These are phyloP conservation scores for Botryotinia convoluta DNA, from an alignment of 2,329 filamentous ascomycete species.

Conservation along the genomic window DNA sequence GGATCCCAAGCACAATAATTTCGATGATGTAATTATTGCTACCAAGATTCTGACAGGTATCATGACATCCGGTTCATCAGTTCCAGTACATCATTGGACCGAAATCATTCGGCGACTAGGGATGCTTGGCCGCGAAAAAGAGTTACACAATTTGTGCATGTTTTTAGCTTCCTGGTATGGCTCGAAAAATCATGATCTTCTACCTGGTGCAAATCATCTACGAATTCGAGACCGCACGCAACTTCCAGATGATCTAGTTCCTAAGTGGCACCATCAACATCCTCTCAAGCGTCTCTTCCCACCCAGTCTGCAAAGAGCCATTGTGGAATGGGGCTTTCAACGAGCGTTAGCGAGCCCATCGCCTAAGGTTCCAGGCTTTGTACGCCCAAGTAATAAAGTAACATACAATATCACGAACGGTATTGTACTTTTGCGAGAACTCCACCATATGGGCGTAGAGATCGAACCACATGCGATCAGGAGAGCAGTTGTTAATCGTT, in stretches of 20 bases:
- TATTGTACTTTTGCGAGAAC: slow-evolving; percentile 31
- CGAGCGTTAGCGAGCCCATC: slow-evolving; percentile 21
- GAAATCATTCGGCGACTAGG: slow-evolving; percentile 59
- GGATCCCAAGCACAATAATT: not conserved
- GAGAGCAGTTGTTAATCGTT: slow-evolving; percentile 31
- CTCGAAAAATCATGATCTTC: slow-evolving; percentile 6
- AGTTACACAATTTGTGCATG: slow-evolving; percentile 52
- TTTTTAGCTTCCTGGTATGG: slow-evolving; percentile 45
- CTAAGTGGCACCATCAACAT: slow-evolving; percentile 31
- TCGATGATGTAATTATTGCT: slow-evolving; percentile 39
- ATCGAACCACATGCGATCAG: slow-evolving; percentile 24
- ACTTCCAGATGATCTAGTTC: slow-evolving; percentile 22
- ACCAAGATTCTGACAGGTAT: slow-evolving; percentile 49
- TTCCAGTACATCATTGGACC: slow-evolving; percentile 49
- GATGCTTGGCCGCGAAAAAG: slow-evolving; percentile 51
- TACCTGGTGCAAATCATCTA: not conserved
- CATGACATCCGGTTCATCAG: slow-evolving; percentile 44
- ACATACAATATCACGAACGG: slow-evolving; percentile 28
- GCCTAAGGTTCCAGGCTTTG: not conserved
- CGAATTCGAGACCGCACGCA: slow-evolving; percentile 21
- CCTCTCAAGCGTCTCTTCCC: slow-evolving; percentile 45
- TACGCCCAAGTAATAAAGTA: not conserved
- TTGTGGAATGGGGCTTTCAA: slow-evolving; percentile 51
- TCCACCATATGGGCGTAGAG: slow-evolving; percentile 28
- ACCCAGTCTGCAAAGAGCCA: slow-evolving; percentile 44